A percentile compares a stretch with the other conserved stretches of the same genome.
Evolutionary conservation across 441 rosid species (phyloP).

Genomic region (Adansonia grandidieri): DNA sequence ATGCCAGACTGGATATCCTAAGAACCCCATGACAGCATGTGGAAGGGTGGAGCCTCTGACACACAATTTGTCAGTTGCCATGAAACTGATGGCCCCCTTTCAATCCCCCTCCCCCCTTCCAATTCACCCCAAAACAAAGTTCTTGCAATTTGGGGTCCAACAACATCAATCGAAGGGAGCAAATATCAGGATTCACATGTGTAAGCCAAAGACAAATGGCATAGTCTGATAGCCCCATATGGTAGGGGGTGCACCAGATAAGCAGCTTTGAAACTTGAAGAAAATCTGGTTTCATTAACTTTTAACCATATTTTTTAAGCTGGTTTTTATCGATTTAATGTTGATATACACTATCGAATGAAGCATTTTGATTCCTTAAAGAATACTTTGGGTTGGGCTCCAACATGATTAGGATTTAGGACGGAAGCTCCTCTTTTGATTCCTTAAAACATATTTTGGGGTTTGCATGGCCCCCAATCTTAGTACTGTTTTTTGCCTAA

Average conservation of each 20-base stretch:
- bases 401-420: neutral
- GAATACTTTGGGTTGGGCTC: too few relatives aligned
- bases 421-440: slow-evolving; percentile 2
- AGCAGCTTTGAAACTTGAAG: too few relatives aligned
- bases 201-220: neutral
- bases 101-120: slow-evolving; percentile 6
- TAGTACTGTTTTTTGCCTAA: slow-evolving; percentile 7
- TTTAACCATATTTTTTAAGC: too few relatives aligned
- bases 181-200: slow-evolving; percentile 44
- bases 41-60: slow-evolving; percentile 53
- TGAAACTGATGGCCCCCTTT: slow-evolving; percentile 31
- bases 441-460: slow-evolving; percentile 15
- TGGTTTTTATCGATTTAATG: too few relatives aligned
- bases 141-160: slow-evolving; percentile 41
- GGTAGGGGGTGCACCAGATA: too few relatives aligned
- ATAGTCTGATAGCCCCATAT: too few relatives aligned
- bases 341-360: neutral
- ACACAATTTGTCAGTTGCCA: slow-evolving; percentile 27
- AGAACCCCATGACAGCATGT: slow-evolving; percentile 47
- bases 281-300: too few relatives aligned
- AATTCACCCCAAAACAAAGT: slow-evolving; percentile 38
- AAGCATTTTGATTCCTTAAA: slow-evolving; percentile 9
- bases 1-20: slow-evolving; percentile 52
- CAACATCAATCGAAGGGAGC: slow-evolving; percentile 36
- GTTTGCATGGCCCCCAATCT: slow-evolving; percentile 20